These are phyloP conservation scores for Eimeria acervulina DNA, from an alignment of 169 alveolate genomes.

Conservation along the genomic window DNA sequence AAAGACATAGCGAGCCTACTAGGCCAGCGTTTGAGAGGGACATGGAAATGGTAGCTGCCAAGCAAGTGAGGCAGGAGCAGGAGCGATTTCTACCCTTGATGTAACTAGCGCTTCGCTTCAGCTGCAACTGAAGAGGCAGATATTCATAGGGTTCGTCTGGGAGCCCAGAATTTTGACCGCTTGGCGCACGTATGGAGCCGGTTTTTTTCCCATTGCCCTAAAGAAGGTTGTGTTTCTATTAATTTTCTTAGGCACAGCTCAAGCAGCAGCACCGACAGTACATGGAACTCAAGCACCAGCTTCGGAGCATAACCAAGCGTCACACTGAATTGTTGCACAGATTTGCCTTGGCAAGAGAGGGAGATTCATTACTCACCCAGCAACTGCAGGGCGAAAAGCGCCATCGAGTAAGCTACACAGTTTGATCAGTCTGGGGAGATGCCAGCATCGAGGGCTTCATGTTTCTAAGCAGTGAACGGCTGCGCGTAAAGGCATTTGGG, in stretches of 20 bases:
- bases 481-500: not conserved
- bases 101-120: not conserved
- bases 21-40: conserved; percentile 71
- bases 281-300: conserved; percentile 25
- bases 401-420: conserved; percentile 12
- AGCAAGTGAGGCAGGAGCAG: conserved; percentile 13
- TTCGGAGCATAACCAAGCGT: conserved; percentile 40
- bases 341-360: conserved; percentile 54
- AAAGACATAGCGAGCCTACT: conserved; percentile 19
- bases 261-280: conserved; percentile 32
- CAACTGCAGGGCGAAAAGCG: conserved; percentile 60
- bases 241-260: conserved; percentile 41
- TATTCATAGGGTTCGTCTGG: not conserved
- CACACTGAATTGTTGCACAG: conserved; percentile 60
- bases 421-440: not conserved
- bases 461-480: not conserved
- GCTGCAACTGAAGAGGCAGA: not conserved
- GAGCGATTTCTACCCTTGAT: not conserved
- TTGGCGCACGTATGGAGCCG: not conserved
- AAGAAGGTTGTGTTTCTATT: not conserved
- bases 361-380: conserved; percentile 35
- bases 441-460: not conserved
- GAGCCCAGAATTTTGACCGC: not conserved
- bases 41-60: conserved; percentile 35
- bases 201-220: not conserved